Percentiles rank a stretch among this genome's conserved stretches.
Evolutionary conservation across 116 monocot genomes (phyloP).

Genomic region (Papilionanthe hybrid): DNA sequence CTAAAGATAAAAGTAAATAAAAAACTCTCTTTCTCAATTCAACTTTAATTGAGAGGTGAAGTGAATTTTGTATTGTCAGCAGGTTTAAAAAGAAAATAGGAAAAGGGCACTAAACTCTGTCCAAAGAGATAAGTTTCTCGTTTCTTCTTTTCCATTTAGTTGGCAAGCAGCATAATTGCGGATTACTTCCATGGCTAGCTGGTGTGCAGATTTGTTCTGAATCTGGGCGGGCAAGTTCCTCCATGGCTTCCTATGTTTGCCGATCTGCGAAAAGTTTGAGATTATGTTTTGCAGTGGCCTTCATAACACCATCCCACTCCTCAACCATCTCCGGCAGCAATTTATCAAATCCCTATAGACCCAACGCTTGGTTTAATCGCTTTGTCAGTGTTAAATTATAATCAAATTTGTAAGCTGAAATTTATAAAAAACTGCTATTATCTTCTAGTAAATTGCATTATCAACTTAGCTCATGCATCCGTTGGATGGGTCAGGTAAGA

Average conservation of each 20-base stretch:
- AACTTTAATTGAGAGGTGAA: too few relatives aligned
- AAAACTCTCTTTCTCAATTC: too few relatives aligned
- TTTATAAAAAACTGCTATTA: not conserved
- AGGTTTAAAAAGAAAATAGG: too few relatives aligned
- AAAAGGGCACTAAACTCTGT: too few relatives aligned
- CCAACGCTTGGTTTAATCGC: not conserved
- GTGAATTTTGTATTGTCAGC: too few relatives aligned
- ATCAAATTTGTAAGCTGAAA: not conserved
- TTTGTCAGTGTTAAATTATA: not conserved
- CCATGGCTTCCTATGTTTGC: conserved; percentile 52
- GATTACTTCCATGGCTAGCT: conserved; percentile 51
- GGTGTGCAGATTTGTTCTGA: conserved; percentile 46
- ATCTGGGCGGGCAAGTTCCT: conserved; percentile 33
- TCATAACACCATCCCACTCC: conserved; percentile 11
- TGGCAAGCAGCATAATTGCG: conserved; percentile 34
- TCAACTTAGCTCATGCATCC: not conserved
- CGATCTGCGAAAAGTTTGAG: conserved; percentile 38
- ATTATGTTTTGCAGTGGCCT: conserved; percentile 27
- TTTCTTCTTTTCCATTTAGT: conserved; percentile 13
- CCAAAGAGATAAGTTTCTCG: not conserved
- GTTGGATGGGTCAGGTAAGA: too few relatives aligned
- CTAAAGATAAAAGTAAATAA: too few relatives aligned
- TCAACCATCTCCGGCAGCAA: conserved; percentile 19
- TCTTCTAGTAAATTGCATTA: not conserved
- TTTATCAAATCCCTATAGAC: conserved; percentile 16